Base-by-base conservation (phyloP, 2,329 filamentous ascomycete species). In the Cryphonectria carpinicola region DNA sequence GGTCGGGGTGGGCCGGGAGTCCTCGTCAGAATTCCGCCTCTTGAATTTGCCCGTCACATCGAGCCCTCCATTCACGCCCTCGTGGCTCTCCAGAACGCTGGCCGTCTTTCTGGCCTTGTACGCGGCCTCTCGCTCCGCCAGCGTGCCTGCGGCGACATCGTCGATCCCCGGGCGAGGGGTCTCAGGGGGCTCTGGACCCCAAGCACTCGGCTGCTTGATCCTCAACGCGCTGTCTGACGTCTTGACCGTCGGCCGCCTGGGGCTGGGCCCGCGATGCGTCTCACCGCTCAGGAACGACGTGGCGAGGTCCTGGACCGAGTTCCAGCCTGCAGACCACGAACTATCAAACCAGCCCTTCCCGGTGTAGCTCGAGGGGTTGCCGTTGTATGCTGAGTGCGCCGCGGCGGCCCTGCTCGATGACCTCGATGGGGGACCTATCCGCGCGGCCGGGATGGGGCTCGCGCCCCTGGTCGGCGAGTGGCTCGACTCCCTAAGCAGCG, bases 11-110 rank as follows among this genome's bases (percentile, higher is more conserved):
- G 75, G 69, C 25, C 75, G 76, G 39, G 79, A 69, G n/a, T 82
- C 76, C 67, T 93, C 91, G 75, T 93, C 90, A 5, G 92, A 93
- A 65, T 87, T 90, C 74, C 92, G 85, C 75, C 89, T 86, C 81
- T 93, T 93, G 78, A 85, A 87, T 72, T 82, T 84, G 37, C 87
- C 86, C 1, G 82, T 79, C 37, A 86, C 81, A 74, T 91, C 87
- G 58, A 90, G 77, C 1, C 85, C 86, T 3, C 86, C 87, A 71
- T 89, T 89, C 49, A 88, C 86, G 22, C 87, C 87, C 8, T 89
- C 86, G 68, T 89, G 84, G 68, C 87, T 89, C 76, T 91, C 88
- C 60, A 91, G 77, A 4, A 91, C 82, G 73, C 87, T 89, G 35
- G 86, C 88, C 58, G 83, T 89, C 76, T 84, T 87, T 70, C 85